Conservation (phyloP, 345 rosid genomes). For the Euclidium syriacum region DNA sequence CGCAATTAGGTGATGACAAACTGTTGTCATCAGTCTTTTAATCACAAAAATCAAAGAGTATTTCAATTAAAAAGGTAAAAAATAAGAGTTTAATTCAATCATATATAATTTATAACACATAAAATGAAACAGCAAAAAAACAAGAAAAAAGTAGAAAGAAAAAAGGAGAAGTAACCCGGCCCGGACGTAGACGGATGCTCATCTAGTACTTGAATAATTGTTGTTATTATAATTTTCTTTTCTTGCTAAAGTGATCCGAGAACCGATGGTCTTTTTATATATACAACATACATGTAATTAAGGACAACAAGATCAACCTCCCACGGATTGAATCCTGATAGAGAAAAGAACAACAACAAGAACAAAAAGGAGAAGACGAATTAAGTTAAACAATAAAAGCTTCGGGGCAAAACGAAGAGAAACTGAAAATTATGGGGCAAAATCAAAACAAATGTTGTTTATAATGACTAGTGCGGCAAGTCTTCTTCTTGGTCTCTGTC, state of each 20-base stretch:
- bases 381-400: slow-evolving; percentile 3
- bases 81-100: not conserved
- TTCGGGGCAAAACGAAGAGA: slow-evolving; percentile 4
- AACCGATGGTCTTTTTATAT: slow-evolving; percentile 16
- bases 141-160: no score
- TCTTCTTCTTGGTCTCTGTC: slow-evolving; percentile 24
- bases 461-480: not conserved
- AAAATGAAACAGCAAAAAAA: no score
- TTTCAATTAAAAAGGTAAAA: not conserved
- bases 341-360: not conserved
- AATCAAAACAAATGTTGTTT: slow-evolving; percentile 20
- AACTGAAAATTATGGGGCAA: slow-evolving; percentile 4
- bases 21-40: not conserved
- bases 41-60: not conserved
- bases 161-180: no score
- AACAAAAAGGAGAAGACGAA: not conserved
- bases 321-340: slow-evolving; percentile 1
- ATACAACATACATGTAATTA: slow-evolving; percentile 24
- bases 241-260: not conserved
- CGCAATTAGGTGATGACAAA: slow-evolving; percentile 17
- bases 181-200: no score
- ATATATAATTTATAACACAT: no score
- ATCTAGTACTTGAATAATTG: not conserved
- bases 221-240: not conserved
- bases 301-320: slow-evolving; percentile 1